phyloP scores from a whole-genome alignment of 2,329 filamentous ascomycete genomes.

The Colletotrichum sidae region DNA sequence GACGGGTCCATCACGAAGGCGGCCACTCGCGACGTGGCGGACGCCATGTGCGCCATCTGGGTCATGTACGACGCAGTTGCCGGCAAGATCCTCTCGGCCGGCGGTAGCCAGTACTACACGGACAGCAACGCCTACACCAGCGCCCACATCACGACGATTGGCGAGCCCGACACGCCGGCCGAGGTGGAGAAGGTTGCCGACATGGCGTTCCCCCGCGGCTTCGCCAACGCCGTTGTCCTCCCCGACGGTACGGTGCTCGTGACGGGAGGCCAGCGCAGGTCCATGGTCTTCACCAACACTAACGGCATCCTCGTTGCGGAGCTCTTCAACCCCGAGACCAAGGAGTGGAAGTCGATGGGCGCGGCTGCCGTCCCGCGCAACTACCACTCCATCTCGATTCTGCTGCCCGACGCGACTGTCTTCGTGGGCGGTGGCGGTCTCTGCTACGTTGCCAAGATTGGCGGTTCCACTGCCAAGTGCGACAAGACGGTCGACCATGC shows the following conservation, averaged over 20 bases:
- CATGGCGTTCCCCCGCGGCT: constrained; percentile 54
- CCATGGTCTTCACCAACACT: constrained; percentile 57
- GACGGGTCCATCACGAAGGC: constrained; percentile 54
- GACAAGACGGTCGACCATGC: constrained; percentile 60
- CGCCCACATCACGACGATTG: constrained; percentile 63
- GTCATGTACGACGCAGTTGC: constrained; percentile 70
- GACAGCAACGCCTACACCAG: constrained; percentile 53
- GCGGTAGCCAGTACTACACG: constrained; percentile 61
- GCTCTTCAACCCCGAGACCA: constrained; percentile 56
- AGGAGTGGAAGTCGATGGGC: constrained; percentile 52
- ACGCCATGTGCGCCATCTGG: constrained; percentile 66
- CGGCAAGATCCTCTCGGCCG: constrained; percentile 66
- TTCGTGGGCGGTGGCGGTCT: constrained; percentile 65
- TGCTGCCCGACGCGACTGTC: constrained; percentile 63
- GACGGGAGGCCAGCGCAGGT: constrained; percentile 57
- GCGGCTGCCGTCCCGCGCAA: constrained; percentile 54
- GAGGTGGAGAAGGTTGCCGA: constrained; percentile 43
- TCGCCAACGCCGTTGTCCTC: constrained; percentile 59
- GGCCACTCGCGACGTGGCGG: constrained; percentile 55
- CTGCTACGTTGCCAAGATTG: constrained; percentile 49
- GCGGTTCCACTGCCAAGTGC: constrained; percentile 45
- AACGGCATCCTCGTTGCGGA: constrained; percentile 56
- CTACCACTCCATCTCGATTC: constrained; percentile 62
- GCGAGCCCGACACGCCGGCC: constrained; percentile 40
- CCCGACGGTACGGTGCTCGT: constrained; percentile 61